These are phyloP conservation scores for Cladosporium sp. DNA, from an alignment of 2,329 filamentous ascomycete species.

Conservation along the genomic window DNA sequence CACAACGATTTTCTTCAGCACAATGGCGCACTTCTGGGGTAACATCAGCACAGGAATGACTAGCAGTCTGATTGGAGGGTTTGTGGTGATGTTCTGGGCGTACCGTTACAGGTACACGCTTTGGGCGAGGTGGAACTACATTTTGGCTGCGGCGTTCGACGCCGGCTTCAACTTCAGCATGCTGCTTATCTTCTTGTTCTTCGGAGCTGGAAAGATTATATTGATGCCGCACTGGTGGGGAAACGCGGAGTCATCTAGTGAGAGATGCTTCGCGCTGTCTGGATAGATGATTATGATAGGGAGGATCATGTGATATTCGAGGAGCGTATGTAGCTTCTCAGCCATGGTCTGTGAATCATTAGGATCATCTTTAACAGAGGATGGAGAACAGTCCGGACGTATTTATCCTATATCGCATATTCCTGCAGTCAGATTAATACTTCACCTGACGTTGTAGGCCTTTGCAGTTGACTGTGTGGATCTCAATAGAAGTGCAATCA, in stretches of 20 bases:
- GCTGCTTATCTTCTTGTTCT: slow-evolving; percentile 61
- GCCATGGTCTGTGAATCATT: no score
- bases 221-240: slow-evolving; percentile 65
- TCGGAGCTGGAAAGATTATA: slow-evolving; percentile 57
- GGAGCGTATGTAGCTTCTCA: not conserved
- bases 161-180: slow-evolving; percentile 64
- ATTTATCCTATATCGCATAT: no score
- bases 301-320: not conserved
- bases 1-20: slow-evolving; percentile 62
- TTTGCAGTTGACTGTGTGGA: not conserved
- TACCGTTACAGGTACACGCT: slow-evolving; percentile 57
- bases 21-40: slow-evolving; percentile 58
- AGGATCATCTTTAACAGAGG: not conserved
- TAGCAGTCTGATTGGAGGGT: slow-evolving; percentile 54
- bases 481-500: not conserved
- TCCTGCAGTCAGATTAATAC: no score
- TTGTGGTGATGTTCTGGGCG: slow-evolving; percentile 61
- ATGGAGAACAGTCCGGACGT: not conserved
- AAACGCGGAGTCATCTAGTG: no score
- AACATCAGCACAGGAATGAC: slow-evolving; percentile 58
- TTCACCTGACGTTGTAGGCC: not conserved
- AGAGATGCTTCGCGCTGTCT: slow-evolving; percentile 59
- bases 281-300: not conserved
- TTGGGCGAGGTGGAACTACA: slow-evolving; percentile 63
- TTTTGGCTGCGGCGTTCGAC: slow-evolving; percentile 62